Evolutionary conservation across 495 filamentous ascomycete species (phyloP), one percentile per base, ranked within the genome.

Genomic region (Astrocystis sublimbata): DNA sequence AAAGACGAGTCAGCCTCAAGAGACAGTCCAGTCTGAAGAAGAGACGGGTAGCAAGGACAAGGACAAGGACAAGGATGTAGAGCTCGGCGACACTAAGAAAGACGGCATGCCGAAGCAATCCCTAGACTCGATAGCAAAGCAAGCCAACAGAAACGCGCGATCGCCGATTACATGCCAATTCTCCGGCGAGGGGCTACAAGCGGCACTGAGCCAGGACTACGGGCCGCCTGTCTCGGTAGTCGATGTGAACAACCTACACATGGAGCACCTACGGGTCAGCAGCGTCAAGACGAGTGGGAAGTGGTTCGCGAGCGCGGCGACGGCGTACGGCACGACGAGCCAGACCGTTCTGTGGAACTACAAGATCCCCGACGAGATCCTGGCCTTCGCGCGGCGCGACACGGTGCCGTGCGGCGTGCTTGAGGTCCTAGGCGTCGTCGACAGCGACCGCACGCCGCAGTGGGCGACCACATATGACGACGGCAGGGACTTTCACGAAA

Each of bases 321-420:
- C 85, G 0, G 85, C 85, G 0, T 76, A 81, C 54, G 77, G 79
- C 19, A 83, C 83, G 24, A 72, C 77, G 36, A 74, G 69, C 58
- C 76, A 83, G 73, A 80, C 79, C 6, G 75, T 84, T 19, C 76
- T 88, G 24, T 88, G 85, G 85, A 83, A 79, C 67, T 87, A 83
- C 74, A 76, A 80, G 56, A 84, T 86, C 59, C 83, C 86, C 1
- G 75, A 80, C 45, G 73, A 77, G 31, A 75, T 87, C 38, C 66
- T 85, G 2, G 52, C 73, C 5, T 82, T 88, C 54, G 71, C 81
- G 15, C 75, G 78, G 4, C 76, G 75, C 15, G 80, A 82, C 43
- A 81, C 81, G 6, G 75, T 89, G 3, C 86, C 86, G 3, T 88
- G 85, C 73, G 86, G 85, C 31, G 73, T 89, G 50, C 74, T 89